These are phyloP conservation scores for Asclepias syriaca DNA, from an alignment of 257 asterid species.

Conservation along the genomic window DNA sequence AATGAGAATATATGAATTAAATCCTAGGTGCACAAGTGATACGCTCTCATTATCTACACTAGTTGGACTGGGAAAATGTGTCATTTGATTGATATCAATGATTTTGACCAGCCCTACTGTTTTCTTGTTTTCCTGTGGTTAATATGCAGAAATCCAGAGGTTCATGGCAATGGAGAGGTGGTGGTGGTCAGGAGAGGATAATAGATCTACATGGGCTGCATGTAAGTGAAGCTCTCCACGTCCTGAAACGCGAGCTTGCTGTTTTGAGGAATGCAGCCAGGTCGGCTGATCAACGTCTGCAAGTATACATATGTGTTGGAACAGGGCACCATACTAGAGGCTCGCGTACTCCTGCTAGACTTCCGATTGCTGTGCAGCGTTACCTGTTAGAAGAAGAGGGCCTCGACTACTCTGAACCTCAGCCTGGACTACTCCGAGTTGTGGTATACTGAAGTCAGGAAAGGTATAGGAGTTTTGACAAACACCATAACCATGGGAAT, in stretches of 20 bases:
- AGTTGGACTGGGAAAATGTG: not conserved
- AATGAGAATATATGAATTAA: not conserved
- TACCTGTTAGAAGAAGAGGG: slow-evolving; percentile 92
- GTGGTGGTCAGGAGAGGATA: slow-evolving; percentile 57
- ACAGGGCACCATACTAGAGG: slow-evolving; percentile 97
- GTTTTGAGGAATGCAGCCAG: slow-evolving; percentile 76
- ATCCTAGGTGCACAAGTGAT: not conserved
- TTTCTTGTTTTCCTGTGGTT: not conserved
- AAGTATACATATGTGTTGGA: slow-evolving; percentile 88
- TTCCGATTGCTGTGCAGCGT: slow-evolving; percentile 84
- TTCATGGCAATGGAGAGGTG: slow-evolving; percentile 52
- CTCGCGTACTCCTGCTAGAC: slow-evolving; percentile 77
- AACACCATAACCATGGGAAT: slow-evolving; percentile 13
- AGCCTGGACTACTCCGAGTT: slow-evolving; percentile 45
- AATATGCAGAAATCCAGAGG: slow-evolving; percentile 58
- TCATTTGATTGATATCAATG: not conserved
- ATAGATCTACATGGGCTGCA: slow-evolving; percentile 96
- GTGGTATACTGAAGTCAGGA: slow-evolving; percentile 23
- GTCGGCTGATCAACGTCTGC: slow-evolving; percentile 65
- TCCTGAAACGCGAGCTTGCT: slow-evolving; percentile 85
- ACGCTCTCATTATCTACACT: not conserved
- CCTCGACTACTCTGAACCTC: slow-evolving; percentile 84
- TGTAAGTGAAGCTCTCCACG: slow-evolving; percentile 88
- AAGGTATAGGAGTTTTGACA: slow-evolving; percentile 23
- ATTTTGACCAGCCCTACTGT: not conserved